Evolutionary conservation across 106 monocot species (phyloP).

Genomic region (Hemerocallis citrina): DNA sequence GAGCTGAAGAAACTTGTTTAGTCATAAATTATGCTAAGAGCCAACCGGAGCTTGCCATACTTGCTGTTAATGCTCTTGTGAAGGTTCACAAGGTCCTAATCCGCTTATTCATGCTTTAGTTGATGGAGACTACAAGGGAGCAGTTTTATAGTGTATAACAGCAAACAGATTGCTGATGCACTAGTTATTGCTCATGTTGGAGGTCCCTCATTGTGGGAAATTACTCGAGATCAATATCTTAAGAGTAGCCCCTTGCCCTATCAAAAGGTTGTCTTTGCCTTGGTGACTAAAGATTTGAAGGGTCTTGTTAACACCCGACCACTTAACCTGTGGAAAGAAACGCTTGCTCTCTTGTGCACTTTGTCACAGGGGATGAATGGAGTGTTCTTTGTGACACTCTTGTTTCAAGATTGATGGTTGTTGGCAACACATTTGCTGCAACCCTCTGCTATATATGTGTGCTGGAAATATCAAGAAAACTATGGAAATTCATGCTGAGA

Average conservation of each 20-base stretch:
- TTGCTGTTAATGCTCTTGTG: too few relatives aligned
- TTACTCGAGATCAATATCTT: slow-evolving; percentile 77
- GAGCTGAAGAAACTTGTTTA: too few relatives aligned
- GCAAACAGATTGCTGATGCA: slow-evolving; percentile 96
- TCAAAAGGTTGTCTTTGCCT: slow-evolving; percentile 88
- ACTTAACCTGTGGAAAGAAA: slow-evolving; percentile 88
- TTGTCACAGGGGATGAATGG: too few relatives aligned
- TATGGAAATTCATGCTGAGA: too few relatives aligned
- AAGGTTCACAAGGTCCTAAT: too few relatives aligned
- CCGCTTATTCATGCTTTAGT: slow-evolving; percentile 81
- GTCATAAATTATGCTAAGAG: too few relatives aligned
- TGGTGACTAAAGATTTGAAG: slow-evolving; percentile 91
- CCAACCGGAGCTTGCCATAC: too few relatives aligned
- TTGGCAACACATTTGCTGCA: too few relatives aligned
- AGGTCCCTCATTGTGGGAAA: slow-evolving; percentile 75
- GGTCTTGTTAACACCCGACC: slow-evolving; percentile 80
- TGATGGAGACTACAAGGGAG: slow-evolving; percentile 90
- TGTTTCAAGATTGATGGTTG: too few relatives aligned
- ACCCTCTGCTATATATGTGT: too few relatives aligned
- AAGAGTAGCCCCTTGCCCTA: slow-evolving; percentile 61
- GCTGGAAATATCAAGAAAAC: too few relatives aligned
- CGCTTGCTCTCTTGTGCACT: slow-evolving; percentile 96
- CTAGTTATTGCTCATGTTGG: slow-evolving; percentile 89
- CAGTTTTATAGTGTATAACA: slow-evolving; percentile 64
- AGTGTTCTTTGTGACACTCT: too few relatives aligned